phyloP scores from a whole-genome alignment of 2,329 filamentous ascomycete genomes.

The Sarocladiaceae sp. region DNA sequence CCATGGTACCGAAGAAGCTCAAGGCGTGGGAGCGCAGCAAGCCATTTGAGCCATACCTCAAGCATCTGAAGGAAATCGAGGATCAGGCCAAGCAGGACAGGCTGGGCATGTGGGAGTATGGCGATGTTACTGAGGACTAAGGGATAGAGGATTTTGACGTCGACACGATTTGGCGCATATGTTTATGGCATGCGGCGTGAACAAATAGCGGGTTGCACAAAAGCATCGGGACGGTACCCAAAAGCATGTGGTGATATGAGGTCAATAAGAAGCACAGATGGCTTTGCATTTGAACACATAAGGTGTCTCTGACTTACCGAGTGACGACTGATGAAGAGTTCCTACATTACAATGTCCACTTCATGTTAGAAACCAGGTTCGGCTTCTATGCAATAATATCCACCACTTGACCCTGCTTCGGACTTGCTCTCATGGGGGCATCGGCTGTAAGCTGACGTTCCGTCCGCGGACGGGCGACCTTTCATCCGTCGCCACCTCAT shows the following conservation, averaged over 20 bases:
- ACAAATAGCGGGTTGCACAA: background rate
- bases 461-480: too few species aligned
- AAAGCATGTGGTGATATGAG: slow-evolving; percentile 1
- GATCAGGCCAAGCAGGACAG: slow-evolving; percentile 74
- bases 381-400: background rate
- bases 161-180: background rate
- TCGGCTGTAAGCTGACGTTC: too few species aligned
- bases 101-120: slow-evolving; percentile 96
- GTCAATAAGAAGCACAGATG: background rate
- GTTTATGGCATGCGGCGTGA: background rate
- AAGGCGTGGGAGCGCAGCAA: slow-evolving; percentile 80
- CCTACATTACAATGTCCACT: too few species aligned
- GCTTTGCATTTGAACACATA: too few species aligned
- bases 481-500: too few species aligned
- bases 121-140: slow-evolving; percentile 88
- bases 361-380: background rate
- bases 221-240: background rate
- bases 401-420: too few species aligned
- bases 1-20: slow-evolving; percentile 88
- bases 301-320: too few species aligned
- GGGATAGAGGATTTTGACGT: background rate
- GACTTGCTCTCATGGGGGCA: too few species aligned
- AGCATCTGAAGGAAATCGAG: slow-evolving; percentile 69
- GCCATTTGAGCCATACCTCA: slow-evolving; percentile 66
- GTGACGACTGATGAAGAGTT: too few species aligned